Evolutionary conservation across 2,329 filamentous ascomycete genomes (phyloP).

Genomic region (Pseudogymnoascus sp.): DNA sequence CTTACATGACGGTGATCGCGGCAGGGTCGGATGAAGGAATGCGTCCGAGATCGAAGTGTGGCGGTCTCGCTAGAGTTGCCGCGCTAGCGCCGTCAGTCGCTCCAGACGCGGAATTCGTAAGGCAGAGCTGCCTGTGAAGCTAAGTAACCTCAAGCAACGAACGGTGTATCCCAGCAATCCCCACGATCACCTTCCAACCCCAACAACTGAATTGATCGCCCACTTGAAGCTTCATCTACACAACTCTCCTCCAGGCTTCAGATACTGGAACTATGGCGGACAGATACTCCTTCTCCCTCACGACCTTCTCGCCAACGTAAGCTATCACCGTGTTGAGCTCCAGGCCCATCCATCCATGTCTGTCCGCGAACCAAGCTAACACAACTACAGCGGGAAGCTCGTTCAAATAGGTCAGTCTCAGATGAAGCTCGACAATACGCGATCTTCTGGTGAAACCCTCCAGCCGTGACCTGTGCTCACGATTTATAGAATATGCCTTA

Average conservation of each 20-base stretch:
- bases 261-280: conserved; percentile 67
- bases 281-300: conserved; percentile 98
- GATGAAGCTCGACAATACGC: background rate
- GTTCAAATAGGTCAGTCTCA: conserved; percentile 75
- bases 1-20: background rate
- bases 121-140: conserved; percentile 13
- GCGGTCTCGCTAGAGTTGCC: conserved; percentile 4
- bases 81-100: background rate
- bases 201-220: background rate
- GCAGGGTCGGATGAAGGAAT: background rate
- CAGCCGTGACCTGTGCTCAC: conserved; percentile 16
- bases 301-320: conserved; percentile 98
- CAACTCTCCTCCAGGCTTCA: background rate
- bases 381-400: conserved; percentile 74
- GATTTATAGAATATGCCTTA: conserved; percentile 79
- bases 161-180: background rate
- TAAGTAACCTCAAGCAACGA: conserved; percentile 5
- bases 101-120: conserved; percentile 10
- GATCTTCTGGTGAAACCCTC: conserved; percentile 13
- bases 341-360: background rate
- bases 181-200: conserved; percentile 11
- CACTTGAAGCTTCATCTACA: background rate
- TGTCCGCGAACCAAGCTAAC: conserved; percentile 35
- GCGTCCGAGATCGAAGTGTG: conserved; percentile 1
- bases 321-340: conserved; percentile 24